A percentile compares a stretch with the other conserved stretches of the same genome.
Evolutionary conservation across 2,329 filamentous ascomycete species (phyloP).

Genomic region (Calonectria hawksworthii): DNA sequence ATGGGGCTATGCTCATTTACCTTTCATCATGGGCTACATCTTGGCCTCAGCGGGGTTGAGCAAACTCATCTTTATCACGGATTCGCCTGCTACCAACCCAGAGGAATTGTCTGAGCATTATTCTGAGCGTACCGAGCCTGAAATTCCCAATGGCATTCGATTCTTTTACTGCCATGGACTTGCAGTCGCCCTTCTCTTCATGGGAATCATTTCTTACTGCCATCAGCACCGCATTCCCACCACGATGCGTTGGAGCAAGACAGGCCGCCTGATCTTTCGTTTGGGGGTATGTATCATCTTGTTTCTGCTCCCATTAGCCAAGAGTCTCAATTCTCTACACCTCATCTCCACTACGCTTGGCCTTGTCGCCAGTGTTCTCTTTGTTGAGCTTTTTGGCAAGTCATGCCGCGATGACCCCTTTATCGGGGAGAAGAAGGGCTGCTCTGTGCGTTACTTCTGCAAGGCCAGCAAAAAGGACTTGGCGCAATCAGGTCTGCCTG

Average conservation of each 20-base stretch:
- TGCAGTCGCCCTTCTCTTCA: constrained; percentile 66
- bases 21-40: constrained; percentile 75
- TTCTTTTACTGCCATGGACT: constrained; percentile 77
- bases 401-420: constrained; percentile 61
- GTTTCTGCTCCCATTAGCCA: constrained; percentile 67
- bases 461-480: constrained; percentile 56
- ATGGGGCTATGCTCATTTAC: constrained; percentile 71
- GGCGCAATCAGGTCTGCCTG: constrained; percentile 43
- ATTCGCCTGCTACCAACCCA: constrained; percentile 62
- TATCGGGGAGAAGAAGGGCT: constrained; percentile 53
- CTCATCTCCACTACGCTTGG: constrained; percentile 61
- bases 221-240: constrained; percentile 69
- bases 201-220: constrained; percentile 66
- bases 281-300: constrained; percentile 64
- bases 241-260: constrained; percentile 63
- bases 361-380: constrained; percentile 60
- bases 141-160: constrained; percentile 67
- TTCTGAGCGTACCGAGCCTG: constrained; percentile 60
- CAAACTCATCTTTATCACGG: constrained; percentile 70
- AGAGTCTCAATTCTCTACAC: constrained; percentile 59
- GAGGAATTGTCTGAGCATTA: constrained; percentile 67
- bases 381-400: constrained; percentile 64
- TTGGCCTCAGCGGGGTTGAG: constrained; percentile 71
- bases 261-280: constrained; percentile 65
- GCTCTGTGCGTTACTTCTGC: constrained; percentile 57